Evolutionary conservation across 176 grass and related monocot genomes (phyloP).

Genomic region (Dactylis glomerata): DNA sequence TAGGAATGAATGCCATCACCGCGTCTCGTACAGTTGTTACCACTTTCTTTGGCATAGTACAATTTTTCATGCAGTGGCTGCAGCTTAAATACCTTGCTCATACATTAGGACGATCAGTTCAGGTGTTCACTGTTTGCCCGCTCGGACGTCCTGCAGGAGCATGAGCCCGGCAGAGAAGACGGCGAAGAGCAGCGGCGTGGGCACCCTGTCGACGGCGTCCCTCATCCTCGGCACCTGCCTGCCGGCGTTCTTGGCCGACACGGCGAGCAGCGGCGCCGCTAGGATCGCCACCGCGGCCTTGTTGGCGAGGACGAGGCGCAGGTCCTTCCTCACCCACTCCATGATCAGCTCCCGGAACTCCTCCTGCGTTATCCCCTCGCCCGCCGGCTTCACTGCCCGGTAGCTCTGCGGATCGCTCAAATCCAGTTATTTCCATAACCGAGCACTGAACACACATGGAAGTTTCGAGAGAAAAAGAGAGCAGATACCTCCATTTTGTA

Average conservation of each 20-base stretch:
- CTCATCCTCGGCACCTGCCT: constrained; percentile 44
- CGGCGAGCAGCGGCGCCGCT: constrained; percentile 51
- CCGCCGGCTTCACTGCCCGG: neutral
- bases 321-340: constrained; percentile 55
- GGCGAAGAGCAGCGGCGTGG: constrained; percentile 51
- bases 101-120: no score
- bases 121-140: constrained; percentile 5
- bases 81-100: neutral
- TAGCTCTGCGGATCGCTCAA: constrained; percentile 26
- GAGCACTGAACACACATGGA: neutral
- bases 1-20: neutral
- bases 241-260: constrained; percentile 49
- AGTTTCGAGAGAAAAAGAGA: neutral
- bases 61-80: neutral
- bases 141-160: constrained; percentile 43
- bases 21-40: neutral
- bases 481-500: constrained; percentile 20
- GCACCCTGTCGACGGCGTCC: constrained; percentile 57
- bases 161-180: constrained; percentile 59
- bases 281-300: constrained; percentile 50
- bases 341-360: constrained; percentile 56
- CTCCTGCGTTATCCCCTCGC: constrained; percentile 3
- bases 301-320: constrained; percentile 50
- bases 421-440: neutral
- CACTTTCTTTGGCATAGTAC: neutral